Conservation (phyloP, 163 green algal species). For the Chlamydomonas reinhardtii region DNA sequence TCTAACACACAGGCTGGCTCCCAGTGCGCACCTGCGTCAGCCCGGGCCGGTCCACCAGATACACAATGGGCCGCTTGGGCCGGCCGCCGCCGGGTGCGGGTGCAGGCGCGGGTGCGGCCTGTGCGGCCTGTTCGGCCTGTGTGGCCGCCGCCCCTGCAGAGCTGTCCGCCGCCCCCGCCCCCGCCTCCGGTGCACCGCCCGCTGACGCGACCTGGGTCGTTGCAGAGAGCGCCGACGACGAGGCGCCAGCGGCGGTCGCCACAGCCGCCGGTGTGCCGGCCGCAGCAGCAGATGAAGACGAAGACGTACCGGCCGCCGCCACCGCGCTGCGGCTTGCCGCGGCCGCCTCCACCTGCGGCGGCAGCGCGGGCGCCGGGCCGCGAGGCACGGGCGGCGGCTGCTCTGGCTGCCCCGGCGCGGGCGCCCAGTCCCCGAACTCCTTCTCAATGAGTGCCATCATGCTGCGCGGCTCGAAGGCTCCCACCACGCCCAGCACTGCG, state of each 20-base stretch:
- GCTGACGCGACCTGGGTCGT: not conserved
- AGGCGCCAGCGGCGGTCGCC: too few species aligned
- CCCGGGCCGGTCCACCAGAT: constrained; percentile 80
- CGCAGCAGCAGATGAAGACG: not conserved
- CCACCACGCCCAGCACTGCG: constrained; percentile 84
- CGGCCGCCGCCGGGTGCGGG: too few species aligned
- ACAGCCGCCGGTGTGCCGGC: not conserved
- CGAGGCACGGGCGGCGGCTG: constrained; percentile 48
- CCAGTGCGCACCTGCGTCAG: constrained; percentile 69
- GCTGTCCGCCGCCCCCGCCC: not conserved
- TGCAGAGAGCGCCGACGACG: too few species aligned
- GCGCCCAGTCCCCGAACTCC: constrained; percentile 75
- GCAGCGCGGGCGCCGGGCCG: constrained; percentile 24
- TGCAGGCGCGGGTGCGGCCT: not conserved
- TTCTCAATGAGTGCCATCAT: constrained; percentile 73
- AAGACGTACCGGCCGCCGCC: not conserved
- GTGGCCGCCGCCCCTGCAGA: not conserved
- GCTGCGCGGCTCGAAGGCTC: constrained; percentile 75
- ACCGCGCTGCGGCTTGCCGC: not conserved
- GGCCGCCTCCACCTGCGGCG: not conserved
- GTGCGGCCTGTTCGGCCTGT: not conserved
- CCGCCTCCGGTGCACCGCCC: not conserved
- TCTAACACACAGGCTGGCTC: not conserved
- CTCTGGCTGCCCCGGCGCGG: constrained; percentile 61
- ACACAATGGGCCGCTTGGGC: constrained; percentile 54